A percentile compares a stretch with the other conserved stretches of the same genome.
These are phyloP conservation scores for Sechiopsis laciniata DNA, from an alignment of 306 rosid species.

Conservation along the genomic window DNA sequence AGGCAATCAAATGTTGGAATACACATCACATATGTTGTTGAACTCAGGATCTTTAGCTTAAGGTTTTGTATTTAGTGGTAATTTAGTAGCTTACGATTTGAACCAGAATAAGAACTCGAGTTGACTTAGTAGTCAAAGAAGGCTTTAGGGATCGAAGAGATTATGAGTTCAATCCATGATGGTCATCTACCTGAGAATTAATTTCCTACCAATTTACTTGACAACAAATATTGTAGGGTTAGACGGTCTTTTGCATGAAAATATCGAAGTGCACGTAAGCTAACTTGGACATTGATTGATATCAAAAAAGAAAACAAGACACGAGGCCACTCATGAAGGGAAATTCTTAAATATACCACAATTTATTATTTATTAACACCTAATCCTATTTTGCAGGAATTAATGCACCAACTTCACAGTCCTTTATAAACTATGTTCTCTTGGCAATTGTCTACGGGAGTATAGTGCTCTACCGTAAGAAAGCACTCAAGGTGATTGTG, in stretches of 20 bases:
- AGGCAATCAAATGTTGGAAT: background rate
- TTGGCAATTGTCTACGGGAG: conserved; percentile 67
- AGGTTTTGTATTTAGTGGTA: background rate
- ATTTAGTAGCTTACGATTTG: background rate
- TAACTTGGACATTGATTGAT: too few relatives aligned
- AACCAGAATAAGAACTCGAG: background rate
- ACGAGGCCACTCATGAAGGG: background rate
- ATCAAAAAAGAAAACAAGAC: too few relatives aligned
- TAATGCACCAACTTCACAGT: conserved; percentile 83
- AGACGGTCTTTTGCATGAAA: too few relatives aligned
- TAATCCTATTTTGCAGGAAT: conserved; percentile 41
- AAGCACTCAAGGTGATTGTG: conserved; percentile 76
- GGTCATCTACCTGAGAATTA: too few relatives aligned
- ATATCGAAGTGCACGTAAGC: too few relatives aligned
- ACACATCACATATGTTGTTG: background rate
- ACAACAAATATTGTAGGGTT: too few relatives aligned
- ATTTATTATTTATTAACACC: background rate
- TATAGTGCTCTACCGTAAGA: conserved; percentile 43
- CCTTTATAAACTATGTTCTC: conserved; percentile 74
- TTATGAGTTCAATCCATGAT: too few relatives aligned
- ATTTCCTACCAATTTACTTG: too few relatives aligned
- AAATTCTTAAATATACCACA: background rate
- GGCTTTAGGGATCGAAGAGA: too few relatives aligned
- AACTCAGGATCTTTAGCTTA: background rate
- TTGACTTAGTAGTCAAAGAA: too few relatives aligned